Evolutionary conservation across 1,284 basidiomycete genomes (phyloP).

Genomic region (Phenoliferia sp.): DNA sequence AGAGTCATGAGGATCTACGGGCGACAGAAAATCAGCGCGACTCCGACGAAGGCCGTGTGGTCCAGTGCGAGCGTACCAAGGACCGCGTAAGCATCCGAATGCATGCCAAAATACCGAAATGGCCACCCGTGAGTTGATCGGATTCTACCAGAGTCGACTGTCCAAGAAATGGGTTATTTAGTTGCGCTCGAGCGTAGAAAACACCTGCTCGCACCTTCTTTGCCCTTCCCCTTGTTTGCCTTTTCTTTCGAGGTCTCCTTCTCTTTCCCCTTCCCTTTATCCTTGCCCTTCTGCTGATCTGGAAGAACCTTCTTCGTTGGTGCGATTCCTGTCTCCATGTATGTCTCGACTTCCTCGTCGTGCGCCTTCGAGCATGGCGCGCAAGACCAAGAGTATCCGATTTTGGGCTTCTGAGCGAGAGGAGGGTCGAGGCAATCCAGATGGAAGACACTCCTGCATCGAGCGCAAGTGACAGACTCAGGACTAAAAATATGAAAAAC

Average conservation of each 20-base stretch:
- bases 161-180: not conserved
- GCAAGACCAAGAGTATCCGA: conserved; percentile 97
- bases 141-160: not conserved
- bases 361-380: conserved; percentile 83
- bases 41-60: too few species aligned
- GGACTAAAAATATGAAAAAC: conserved; percentile 49
- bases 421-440: conserved; percentile 92
- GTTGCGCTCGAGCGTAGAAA: not conserved
- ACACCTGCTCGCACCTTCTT: conserved; percentile 6
- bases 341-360: conserved; percentile 71
- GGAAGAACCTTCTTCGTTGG: conserved; percentile 9
- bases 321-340: conserved; percentile 16
- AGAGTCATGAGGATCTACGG: conserved; percentile 35
- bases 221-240: not conserved
- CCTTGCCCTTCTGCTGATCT: not conserved
- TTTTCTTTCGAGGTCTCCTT: not conserved
- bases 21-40: not conserved
- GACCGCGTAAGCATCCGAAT: conserved; percentile 27
- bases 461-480: conserved; percentile 86
- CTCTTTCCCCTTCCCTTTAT: conserved; percentile 2
- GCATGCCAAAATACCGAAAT: conserved; percentile 37
- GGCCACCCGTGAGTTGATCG: conserved; percentile 35
- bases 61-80: conserved; percentile 13
- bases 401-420: conserved; percentile 86
- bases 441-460: conserved; percentile 88